Base-by-base conservation (phyloP, 2,329 filamentous ascomycete species). In the Cytospora piceicola region DNA sequence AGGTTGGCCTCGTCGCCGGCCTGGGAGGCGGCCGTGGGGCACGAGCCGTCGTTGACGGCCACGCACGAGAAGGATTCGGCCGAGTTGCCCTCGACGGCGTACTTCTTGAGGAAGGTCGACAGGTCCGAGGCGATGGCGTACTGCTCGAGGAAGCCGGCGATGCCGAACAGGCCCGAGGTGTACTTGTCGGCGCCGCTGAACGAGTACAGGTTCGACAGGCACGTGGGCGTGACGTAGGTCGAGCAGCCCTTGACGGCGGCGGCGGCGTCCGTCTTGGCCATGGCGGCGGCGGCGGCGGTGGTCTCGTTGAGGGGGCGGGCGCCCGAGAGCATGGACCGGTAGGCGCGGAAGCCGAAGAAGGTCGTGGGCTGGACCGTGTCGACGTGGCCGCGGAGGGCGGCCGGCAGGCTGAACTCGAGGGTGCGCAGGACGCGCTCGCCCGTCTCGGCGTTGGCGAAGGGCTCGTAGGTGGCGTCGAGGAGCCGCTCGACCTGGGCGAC, bases 1-100 rank as follows among this genome's bases (percentile, higher is more conserved):
- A 91, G 79, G 68, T 88, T 89, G 24, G 86, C 88, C 74, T 91
- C 88, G 8, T 72, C 34, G 74, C 72, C 69, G 75, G 82, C 59
- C 65, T 73, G 68, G 7, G 56, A 46, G 3, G 81, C 76, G 0
- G 78, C 74, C 0, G 79, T 74, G 36, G 74, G 70, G 36, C 74
- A 70, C 0, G 73, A 73, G 62, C 80, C 68, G 12, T 74, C 71
- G 8, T 78, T 68, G 12, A 78, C 74, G 34, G 74, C 79, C 24
- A 82, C 78, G 4, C 85, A 81, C 7, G 81, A 82, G 75, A 91
- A 91, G 6, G 55, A 53, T 3, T 67, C 51, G 34, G 15, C 60
- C 1, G 34, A 17, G 66, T 67, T 61, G 20, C 63, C 59, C 30
- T 58, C 55, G 1, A 54, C 52, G 9, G 63, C 59, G 42, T 66